Percentiles rank a stretch among this genome's conserved stretches.
Conservation (phyloP, 441 rosid species). For the Pelargonium fulgidum region DNA sequence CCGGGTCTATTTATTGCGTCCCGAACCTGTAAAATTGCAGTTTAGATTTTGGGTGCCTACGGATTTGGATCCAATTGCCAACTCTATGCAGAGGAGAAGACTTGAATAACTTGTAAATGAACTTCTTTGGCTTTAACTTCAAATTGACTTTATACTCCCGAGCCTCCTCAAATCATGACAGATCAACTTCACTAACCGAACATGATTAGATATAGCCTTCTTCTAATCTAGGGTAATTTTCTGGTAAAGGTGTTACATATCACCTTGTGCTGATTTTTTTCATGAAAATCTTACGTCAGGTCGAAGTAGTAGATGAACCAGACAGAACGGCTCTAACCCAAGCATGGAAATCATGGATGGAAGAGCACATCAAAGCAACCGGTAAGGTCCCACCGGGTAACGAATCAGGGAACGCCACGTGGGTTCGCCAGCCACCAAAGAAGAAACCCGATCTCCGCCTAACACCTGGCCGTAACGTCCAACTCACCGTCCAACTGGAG, state of each 20-base stretch:
- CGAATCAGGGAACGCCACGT: slow-evolving; percentile 74
- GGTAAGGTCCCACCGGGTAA: slow-evolving; percentile 89
- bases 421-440: slow-evolving; percentile 52
- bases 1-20: too few relatives aligned
- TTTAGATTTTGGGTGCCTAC: too few relatives aligned
- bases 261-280: background rate
- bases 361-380: slow-evolving; percentile 62
- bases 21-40: too few relatives aligned
- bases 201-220: background rate
- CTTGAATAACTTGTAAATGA: background rate
- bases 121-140: background rate
- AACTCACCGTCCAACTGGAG: slow-evolving; percentile 61
- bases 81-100: background rate
- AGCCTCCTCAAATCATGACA: background rate
- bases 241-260: too few relatives aligned
- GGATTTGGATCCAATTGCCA: too few relatives aligned
- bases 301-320: slow-evolving; percentile 60
- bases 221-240: background rate
- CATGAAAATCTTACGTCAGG: slow-evolving; percentile 30
- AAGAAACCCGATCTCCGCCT: slow-evolving; percentile 79
- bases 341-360: slow-evolving; percentile 95
- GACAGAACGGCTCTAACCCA: slow-evolving; percentile 56
- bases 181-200: background rate
- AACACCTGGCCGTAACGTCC: slow-evolving; percentile 76
- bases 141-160: background rate